Conservation (phyloP, 345 rosid species). For the Corchorus capsularis region DNA sequence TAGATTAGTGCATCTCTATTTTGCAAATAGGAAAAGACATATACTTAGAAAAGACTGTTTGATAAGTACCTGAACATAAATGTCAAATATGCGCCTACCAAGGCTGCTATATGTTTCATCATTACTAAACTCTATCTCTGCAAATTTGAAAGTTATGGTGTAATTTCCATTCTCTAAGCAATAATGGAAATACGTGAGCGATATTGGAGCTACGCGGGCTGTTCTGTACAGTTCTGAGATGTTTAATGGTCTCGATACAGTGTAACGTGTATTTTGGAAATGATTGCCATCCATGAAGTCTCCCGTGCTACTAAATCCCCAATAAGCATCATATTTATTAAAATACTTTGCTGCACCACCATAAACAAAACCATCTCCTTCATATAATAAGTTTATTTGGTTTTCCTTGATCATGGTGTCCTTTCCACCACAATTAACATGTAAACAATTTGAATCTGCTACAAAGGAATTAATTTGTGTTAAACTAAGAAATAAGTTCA, state of each 20-base stretch:
- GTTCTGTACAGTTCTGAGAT: constrained; percentile 45
- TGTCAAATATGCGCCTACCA: constrained; percentile 61
- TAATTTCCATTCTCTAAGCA: constrained; percentile 65
- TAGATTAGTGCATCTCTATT: background rate
- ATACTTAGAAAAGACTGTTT: constrained; percentile 3
- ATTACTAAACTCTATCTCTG: constrained; percentile 57
- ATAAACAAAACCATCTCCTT: constrained; percentile 51
- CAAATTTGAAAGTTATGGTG: constrained; percentile 53
- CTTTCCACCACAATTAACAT: constrained; percentile 70
- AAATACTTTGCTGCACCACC: constrained; percentile 58
- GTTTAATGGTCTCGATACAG: constrained; percentile 31
- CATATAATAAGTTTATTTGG: constrained; percentile 34
- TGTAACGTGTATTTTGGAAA: constrained; percentile 42
- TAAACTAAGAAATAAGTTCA: constrained; percentile 8
- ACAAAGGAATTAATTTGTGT: constrained; percentile 1
- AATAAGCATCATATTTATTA: constrained; percentile 31
- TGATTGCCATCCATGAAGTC: constrained; percentile 68
- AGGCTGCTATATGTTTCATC: constrained; percentile 48
- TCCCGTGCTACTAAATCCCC: constrained; percentile 80
- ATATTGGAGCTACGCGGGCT: constrained; percentile 56
- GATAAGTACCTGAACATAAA: constrained; percentile 59
- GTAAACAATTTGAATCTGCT: constrained; percentile 52
- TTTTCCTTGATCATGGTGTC: constrained; percentile 37
- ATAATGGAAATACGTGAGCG: constrained; percentile 70
- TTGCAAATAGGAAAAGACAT: constrained; percentile 1